phyloP scores from a whole-genome alignment of 805 yeast species.

The Zygosaccharomyces bisporus region DNA sequence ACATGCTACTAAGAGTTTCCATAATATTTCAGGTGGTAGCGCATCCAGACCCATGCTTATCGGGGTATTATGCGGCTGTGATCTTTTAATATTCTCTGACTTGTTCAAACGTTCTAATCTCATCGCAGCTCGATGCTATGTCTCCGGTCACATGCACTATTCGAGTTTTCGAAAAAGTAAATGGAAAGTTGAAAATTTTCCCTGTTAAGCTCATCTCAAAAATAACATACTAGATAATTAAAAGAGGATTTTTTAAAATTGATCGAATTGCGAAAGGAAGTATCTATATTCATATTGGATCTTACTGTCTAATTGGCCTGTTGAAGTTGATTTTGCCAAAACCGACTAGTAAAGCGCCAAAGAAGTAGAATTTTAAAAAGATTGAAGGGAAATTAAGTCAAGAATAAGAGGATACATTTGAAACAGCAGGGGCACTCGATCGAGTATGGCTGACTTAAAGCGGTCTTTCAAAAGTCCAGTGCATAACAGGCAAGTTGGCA shows the following conservation, averaged over 20 bases:
- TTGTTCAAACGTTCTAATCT: neutral
- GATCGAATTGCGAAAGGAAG: neutral
- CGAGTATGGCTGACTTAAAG: slow-evolving; percentile 22
- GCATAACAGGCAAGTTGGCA: slow-evolving; percentile 10
- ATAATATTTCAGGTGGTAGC: slow-evolving; percentile 13
- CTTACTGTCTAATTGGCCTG: neutral
- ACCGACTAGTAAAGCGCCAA: neutral
- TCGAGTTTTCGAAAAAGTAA: slow-evolving; percentile 6
- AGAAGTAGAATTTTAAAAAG: neutral
- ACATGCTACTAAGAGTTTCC: slow-evolving; percentile 12
- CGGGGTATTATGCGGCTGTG: no score
- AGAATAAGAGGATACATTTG: neutral
- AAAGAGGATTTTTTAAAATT: neutral
- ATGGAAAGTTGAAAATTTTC: slow-evolving; percentile 15
- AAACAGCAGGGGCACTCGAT: neutral
- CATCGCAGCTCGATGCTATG: slow-evolving; percentile 2
- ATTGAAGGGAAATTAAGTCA: neutral
- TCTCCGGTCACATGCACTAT: slow-evolving; percentile 4
- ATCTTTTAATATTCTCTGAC: no score
- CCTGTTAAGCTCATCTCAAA: slow-evolving; percentile 18
- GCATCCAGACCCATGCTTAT: slow-evolving; percentile 1
- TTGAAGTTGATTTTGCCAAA: neutral
- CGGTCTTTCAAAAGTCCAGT: slow-evolving; percentile 26
- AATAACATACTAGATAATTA: slow-evolving; percentile 1
- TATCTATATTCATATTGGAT: neutral